Evolutionary conservation across 495 filamentous ascomycete species (phyloP), one percentile per base, ranked within the genome.

Genomic region (Penicillium riverlandense): DNA sequence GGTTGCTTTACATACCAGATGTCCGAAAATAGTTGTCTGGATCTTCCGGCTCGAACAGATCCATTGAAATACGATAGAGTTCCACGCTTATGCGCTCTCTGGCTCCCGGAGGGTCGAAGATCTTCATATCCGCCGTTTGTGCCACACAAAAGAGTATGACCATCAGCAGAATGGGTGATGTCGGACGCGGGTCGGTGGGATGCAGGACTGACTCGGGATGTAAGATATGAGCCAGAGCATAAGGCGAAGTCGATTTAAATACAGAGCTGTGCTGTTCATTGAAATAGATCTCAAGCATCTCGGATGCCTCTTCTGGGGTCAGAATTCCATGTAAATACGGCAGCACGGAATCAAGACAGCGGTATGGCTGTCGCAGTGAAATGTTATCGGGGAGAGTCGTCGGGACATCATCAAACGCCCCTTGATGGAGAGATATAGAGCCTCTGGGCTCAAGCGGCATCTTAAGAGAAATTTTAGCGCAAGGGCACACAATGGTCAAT

Each of bases 241-340:
- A 70, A 1, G 67, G 69, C 29, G 57, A 60, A 2, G 42, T 42
- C 3, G 38, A 37, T 15, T 66, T 60, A 44, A 74, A 72, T 15
- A 67, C 50, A 9, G 59, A 54, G 12, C 61, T 72, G 1, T 63
- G 65, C 35, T 67, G 60, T 29, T 70, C 70, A 40, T 65, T 59
- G 46, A 77, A 77, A 48, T 70, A 77, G 10, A 74, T 59, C 29
- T 76, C 74, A 6, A 77, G 56, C 35, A 77, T 57, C 41, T 76
- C 69, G 36, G 70, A 75, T 1, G 72, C 72, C 41, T 72, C 65
- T 8, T 53, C 37, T 10, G 64, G 41, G 0, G 71, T 51, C 11
- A 77, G 56, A 38, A 71, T 60, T 8, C 61, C 52, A 13, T 58
- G 49, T 31, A 75, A 45, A 38, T 65, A 54, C 2, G 69, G 69